Base-by-base conservation (phyloP, 805 yeast species). In the Maudiozyma saulgeensis region DNA sequence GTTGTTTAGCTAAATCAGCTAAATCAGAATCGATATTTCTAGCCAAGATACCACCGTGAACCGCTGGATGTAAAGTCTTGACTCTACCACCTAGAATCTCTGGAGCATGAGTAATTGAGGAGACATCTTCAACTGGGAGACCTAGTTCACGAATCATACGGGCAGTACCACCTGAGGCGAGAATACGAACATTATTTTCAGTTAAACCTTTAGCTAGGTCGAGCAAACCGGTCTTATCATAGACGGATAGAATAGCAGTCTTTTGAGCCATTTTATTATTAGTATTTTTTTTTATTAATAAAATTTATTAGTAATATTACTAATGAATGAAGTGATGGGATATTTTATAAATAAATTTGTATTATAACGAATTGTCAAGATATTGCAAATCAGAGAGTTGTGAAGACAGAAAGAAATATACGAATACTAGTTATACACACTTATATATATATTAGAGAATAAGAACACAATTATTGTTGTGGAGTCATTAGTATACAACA, bases 31-130 rank as follows among this genome's bases (percentile, higher is more conserved):
- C 93, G 67, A 87, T 79, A 72, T 91, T 80, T 74, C 98, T 81
- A 47, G 98, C 98, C 58, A 91, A 78, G 62, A 91, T 91, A 65
- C 95, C 96, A 60, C 96, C 99, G 68, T 91, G 99, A 52, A 91
- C 96, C 23, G 98, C 98, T 41, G 99, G 99, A 68, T 91, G 99
- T 61, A 91, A 77, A 51, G 99, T 91, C 75, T 91, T 91, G 60
- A 91, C 99, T 72, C 99, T 81, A 56, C 99, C 99, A 54, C 96
- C 96, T 58, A 91, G 78, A 95, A 91, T 91, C 72, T 91, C 99
- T 47, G 99, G 99, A 41, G 98, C 98, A 63, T 91, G 95, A 40
- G 99, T 91, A 68, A 91, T 89, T 52, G 91, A 68, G 39, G 93
- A 82, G 41, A 91, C 97, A 63, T 91, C 99, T 58, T 90, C 96